Percentiles rank a stretch among this genome's conserved stretches.
Conservation (phyloP, 345 rosid species). For the Nephelium lappaceum region DNA sequence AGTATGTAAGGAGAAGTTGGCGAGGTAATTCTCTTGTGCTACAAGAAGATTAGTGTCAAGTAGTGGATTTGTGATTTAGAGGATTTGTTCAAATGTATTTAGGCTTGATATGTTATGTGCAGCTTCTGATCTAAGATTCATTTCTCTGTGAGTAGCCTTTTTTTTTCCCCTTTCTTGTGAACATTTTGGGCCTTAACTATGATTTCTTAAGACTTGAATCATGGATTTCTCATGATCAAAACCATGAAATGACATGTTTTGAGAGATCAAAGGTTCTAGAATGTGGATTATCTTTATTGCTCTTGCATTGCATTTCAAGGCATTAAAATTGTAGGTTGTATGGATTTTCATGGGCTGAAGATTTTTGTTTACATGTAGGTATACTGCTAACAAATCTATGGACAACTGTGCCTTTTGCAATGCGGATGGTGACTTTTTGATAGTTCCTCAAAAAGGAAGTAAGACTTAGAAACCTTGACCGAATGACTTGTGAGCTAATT, state of each 20-base stretch:
- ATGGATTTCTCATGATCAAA: neutral
- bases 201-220: neutral
- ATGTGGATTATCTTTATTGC: neutral
- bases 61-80: neutral
- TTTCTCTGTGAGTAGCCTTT: neutral
- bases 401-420: slow-evolving; percentile 82
- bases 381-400: slow-evolving; percentile 87
- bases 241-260: neutral
- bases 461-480: slow-evolving; percentile 16
- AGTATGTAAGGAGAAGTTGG: neutral
- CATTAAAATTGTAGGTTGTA: neutral
- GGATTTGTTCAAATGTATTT: neutral
- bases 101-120: neutral
- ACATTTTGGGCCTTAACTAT: neutral
- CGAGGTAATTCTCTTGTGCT: no score
- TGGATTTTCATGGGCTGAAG: neutral
- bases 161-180: neutral
- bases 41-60: neutral
- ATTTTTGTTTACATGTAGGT: slow-evolving; percentile 44
- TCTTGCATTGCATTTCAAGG: neutral
- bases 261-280: neutral
- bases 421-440: slow-evolving; percentile 96
- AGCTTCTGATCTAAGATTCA: neutral
- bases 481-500: neutral
- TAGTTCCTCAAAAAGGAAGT: slow-evolving; percentile 95